Base-by-base conservation (phyloP, 768 basidiomycete species). In the Rhodotorula paludigena region DNA sequence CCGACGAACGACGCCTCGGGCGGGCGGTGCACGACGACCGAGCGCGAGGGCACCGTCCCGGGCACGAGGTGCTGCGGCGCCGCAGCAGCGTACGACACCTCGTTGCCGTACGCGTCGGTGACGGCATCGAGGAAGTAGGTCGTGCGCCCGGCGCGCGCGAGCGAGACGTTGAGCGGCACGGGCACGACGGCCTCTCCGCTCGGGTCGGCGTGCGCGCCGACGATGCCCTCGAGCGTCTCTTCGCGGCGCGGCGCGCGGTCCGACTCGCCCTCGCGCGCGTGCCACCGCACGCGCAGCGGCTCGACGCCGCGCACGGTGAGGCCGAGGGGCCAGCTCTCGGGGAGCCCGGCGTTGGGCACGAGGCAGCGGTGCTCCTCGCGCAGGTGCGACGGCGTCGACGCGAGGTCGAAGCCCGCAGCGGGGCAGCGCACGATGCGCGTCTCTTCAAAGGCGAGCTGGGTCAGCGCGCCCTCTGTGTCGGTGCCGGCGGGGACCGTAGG, bases 111-210 rank as follows among this genome's bases (percentile, higher is more conserved):
- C 16, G 48, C 51, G 32, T 73, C 71, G 25, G 25, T 25, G 15
- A 73, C 71, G 21, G 39, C 25, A 32, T 69, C 67, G 67, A 73
- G 58, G 56, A 52, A 60, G 67, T 54, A 73, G 32, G 55, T 59
- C 32, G 54, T 60, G 44, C 57, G 45, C 1, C 71, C 71, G 5
- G 54, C 18, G 18, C 10, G n/a, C 20, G 48, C 39, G 3, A 73
- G 41, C 15, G 57, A 44, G 20, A 60, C 62, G 32, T 69, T 68
- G n/a, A 66, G 7, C 23, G 71, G 71, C 20, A 73, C 66, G 11
- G 32, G 23, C 0, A 69, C 28, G 16, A 62, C 42, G 5, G 15
- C 42, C 25, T 42, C 56, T 32, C 14, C 44, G 23, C 4, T 28
- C 64, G 33, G 5, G 12, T 21, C 55, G 5, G 39, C 32, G 18